These are phyloP conservation scores for Hypoxylon trugodes DNA, from an alignment of 495 filamentous ascomycete species.

Conservation along the genomic window DNA sequence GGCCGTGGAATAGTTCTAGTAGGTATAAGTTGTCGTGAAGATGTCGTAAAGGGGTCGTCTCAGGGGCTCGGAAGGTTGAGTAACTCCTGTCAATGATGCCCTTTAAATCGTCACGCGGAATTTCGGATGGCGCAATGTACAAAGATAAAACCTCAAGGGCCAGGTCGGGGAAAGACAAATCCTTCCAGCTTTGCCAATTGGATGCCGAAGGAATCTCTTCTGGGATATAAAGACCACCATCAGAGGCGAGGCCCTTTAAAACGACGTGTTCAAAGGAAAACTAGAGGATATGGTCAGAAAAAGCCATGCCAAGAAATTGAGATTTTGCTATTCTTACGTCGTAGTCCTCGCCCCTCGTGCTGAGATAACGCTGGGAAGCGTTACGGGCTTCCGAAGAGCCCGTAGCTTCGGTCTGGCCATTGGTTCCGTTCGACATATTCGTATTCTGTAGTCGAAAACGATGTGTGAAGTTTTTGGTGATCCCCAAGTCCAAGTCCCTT, in stretches of 20 bases:
- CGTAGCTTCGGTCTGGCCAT: slow-evolving; percentile 21
- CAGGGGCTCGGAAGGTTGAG: slow-evolving; percentile 79
- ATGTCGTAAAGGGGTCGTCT: slow-evolving; percentile 76
- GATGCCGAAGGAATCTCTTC: slow-evolving; percentile 74
- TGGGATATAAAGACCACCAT: slow-evolving; percentile 91
- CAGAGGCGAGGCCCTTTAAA: slow-evolving; percentile 86
- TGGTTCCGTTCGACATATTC: slow-evolving; percentile 35
- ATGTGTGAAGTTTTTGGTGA: slow-evolving; percentile 9
- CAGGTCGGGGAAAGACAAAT: slow-evolving; percentile 80
- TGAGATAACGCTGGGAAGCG: slow-evolving; percentile 79
- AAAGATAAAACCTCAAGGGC: slow-evolving; percentile 78
- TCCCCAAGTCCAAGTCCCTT: slow-evolving; percentile 34
- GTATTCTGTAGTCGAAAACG: not conserved
- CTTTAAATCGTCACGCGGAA: slow-evolving; percentile 80
- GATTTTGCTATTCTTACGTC: slow-evolving; percentile 62
- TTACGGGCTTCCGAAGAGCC: slow-evolving; percentile 52
- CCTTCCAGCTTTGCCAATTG: slow-evolving; percentile 76
- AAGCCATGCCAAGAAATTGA: not conserved
- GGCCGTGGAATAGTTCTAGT: slow-evolving; percentile 97
- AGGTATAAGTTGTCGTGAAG: slow-evolving; percentile 79
- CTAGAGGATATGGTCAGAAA: slow-evolving; percentile 51
- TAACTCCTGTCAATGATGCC: slow-evolving; percentile 82
- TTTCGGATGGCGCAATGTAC: slow-evolving; percentile 84
- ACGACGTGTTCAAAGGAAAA: slow-evolving; percentile 92
- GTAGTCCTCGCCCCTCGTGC: slow-evolving; percentile 81